Conservation (phyloP, 2,329 filamentous ascomycete species). For the Aspergillus sp. region DNA sequence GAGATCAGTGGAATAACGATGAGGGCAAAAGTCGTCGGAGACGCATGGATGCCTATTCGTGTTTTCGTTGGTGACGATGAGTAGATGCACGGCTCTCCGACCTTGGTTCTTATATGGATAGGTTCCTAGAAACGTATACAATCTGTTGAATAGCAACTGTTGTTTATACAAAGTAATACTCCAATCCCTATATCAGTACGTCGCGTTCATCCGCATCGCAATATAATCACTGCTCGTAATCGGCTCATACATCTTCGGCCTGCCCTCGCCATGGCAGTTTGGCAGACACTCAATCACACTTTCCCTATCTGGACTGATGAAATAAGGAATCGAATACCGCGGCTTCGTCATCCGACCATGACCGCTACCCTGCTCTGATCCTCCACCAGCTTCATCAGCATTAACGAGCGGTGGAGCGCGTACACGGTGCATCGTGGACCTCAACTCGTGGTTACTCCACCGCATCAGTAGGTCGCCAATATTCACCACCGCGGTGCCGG, state of each 20-base stretch:
- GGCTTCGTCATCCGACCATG: not conserved
- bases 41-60: constrained; percentile 68
- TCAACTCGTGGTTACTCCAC: constrained; percentile 7
- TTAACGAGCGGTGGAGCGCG: not conserved
- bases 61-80: constrained; percentile 84
- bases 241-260: constrained; percentile 3
- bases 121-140: too few species aligned
- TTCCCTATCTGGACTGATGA: not conserved
- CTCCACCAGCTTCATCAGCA: not conserved
- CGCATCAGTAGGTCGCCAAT: constrained; percentile 5
- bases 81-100: constrained; percentile 41
- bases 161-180: too few species aligned
- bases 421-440: constrained; percentile 3
- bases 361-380: too few species aligned
- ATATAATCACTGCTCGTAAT: constrained; percentile 6
- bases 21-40: constrained; percentile 79
- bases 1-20: constrained; percentile 67
- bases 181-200: not conserved
- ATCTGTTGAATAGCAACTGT: too few species aligned
- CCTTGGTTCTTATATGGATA: too few species aligned
- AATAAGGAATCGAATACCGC: constrained; percentile 6
- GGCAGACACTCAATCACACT: constrained; percentile 3
- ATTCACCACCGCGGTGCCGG: constrained; percentile 4
- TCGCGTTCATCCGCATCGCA: constrained; percentile 7
- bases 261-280: not conserved